A percentile compares a stretch with the other conserved stretches of the same genome.
Evolutionary conservation across 1,284 basidiomycete species (phyloP).

Genomic region (Cutaneotrichosporon sp.): DNA sequence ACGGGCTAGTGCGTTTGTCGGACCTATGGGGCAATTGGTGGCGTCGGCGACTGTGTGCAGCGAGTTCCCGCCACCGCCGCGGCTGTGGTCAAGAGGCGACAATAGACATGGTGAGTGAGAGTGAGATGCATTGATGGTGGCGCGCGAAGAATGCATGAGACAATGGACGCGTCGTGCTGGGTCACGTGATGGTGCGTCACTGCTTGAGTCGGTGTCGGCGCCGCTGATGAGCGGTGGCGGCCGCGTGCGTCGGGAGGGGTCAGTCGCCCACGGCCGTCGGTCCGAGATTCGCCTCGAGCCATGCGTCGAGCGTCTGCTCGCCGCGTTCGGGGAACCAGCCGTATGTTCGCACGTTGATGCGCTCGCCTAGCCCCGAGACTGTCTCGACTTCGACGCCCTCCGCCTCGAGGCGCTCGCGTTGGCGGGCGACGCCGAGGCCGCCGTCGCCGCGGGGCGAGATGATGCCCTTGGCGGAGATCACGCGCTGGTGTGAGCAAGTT

Average conservation of each 20-base stretch:
- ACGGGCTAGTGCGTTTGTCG: too few species aligned
- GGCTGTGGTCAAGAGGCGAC: not conserved
- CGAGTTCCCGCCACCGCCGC: too few species aligned
- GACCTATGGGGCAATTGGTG: too few species aligned
- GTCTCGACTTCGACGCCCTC: slow-evolving; percentile 69
- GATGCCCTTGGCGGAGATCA: slow-evolving; percentile 47
- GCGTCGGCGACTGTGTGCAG: too few species aligned
- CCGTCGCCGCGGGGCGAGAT: slow-evolving; percentile 81
- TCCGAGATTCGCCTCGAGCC: slow-evolving; percentile 13
- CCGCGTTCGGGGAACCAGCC: slow-evolving; percentile 64
- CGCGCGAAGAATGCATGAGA: not conserved
- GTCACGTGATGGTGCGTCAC: not conserved
- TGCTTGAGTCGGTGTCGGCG: not conserved
- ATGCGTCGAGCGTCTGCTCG: slow-evolving; percentile 21
- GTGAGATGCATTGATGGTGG: not conserved
- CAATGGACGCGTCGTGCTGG: not conserved
- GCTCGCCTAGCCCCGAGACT: slow-evolving; percentile 53
- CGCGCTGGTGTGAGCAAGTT: slow-evolving; percentile 33
- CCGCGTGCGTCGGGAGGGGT: not conserved
- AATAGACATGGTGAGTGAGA: not conserved
- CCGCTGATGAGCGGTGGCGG: not conserved
- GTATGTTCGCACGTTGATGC: slow-evolving; percentile 58
- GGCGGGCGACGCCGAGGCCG: slow-evolving; percentile 65
- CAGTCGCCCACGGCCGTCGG: not conserved
- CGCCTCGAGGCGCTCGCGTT: slow-evolving; percentile 65